Conservation (phyloP, 768 basidiomycete genomes). For the Mycena floridula region DNA sequence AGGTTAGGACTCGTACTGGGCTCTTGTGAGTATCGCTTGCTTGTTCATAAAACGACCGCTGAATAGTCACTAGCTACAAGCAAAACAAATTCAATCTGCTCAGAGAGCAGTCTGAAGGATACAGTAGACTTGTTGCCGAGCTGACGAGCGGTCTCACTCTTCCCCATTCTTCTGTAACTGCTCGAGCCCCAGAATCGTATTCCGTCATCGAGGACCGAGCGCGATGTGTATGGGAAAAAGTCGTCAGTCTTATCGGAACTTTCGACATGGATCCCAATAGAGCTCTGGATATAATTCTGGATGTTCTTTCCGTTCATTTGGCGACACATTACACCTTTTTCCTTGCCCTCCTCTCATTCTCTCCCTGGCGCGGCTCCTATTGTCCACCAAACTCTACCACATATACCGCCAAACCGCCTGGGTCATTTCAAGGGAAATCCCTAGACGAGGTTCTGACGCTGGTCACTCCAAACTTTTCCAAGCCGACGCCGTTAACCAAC, state of each 20-base stretch:
- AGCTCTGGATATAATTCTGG: constrained; percentile 88
- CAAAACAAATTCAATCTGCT: constrained; percentile 98
- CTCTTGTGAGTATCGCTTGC: constrained; percentile 56
- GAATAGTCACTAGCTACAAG: constrained; percentile 62
- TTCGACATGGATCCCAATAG: constrained; percentile 96
- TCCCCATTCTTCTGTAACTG: constrained; percentile 64
- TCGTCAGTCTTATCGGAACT: constrained; percentile 87
- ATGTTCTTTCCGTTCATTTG: constrained; percentile 81
- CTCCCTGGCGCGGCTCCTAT: constrained; percentile 76
- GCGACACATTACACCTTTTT: constrained; percentile 85
- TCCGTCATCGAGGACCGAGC: constrained; percentile 57
- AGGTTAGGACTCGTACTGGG: constrained; percentile 73
- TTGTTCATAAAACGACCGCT: constrained; percentile 1
- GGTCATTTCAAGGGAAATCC: constrained; percentile 47
- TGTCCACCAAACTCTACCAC: constrained; percentile 29
- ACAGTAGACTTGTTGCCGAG: constrained; percentile 86
- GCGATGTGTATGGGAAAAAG: constrained; percentile 71
- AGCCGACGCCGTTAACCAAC: constrained; percentile 16
- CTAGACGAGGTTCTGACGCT: constrained; percentile 62
- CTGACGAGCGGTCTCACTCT: constrained; percentile 73
- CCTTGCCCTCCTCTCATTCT: constrained; percentile 76
- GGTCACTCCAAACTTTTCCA: constrained; percentile 42
- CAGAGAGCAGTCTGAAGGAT: constrained; percentile 96
- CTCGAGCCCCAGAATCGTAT: constrained; percentile 54
- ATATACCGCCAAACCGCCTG: constrained; percentile 29